These are phyloP conservation scores for Diaporthe capsici DNA, from an alignment of 2,329 filamentous ascomycete species.

Conservation along the genomic window DNA sequence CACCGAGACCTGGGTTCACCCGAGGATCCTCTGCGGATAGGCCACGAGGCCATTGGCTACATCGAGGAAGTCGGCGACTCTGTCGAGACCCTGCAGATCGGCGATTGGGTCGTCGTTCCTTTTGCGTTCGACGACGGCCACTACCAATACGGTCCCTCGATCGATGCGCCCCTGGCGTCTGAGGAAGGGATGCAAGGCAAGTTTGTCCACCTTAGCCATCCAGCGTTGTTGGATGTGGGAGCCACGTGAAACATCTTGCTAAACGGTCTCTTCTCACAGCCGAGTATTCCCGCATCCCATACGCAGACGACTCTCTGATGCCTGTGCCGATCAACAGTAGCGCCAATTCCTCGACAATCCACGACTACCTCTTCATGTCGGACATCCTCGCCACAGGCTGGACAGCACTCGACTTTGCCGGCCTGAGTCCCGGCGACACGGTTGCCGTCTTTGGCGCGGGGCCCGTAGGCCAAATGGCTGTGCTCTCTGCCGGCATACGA, in stretches of 20 bases:
- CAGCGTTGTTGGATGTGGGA: neutral
- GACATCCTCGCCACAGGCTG: slow-evolving; percentile 55
- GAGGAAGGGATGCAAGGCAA: neutral
- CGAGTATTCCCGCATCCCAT: slow-evolving; percentile 76
- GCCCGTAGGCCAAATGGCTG: slow-evolving; percentile 76
- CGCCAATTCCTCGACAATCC: neutral
- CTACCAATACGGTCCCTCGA: neutral
- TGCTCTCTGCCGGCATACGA: slow-evolving; percentile 72
- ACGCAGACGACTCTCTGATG: slow-evolving; percentile 74
- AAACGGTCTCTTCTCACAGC: slow-evolving; percentile 54
- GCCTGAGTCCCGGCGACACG: slow-evolving; percentile 72
- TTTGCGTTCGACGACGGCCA: slow-evolving; percentile 76
- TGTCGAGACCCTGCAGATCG: slow-evolving; percentile 72
- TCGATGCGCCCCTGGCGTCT: neutral
- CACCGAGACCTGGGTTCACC: neutral
- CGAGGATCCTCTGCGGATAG: slow-evolving; percentile 3
- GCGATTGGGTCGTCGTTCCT: slow-evolving; percentile 74
- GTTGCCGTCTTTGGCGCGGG: slow-evolving; percentile 76
- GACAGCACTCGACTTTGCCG: slow-evolving; percentile 69
- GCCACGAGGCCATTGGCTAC: slow-evolving; percentile 73
- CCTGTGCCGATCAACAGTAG: neutral
- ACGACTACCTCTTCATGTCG: slow-evolving; percentile 7
- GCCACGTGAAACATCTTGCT: neutral
- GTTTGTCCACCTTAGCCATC: neutral
- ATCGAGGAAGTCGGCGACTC: slow-evolving; percentile 68